phyloP scores from a whole-genome alignment of 1,139 yeast genomes.

The Taphrina confusa region DNA sequence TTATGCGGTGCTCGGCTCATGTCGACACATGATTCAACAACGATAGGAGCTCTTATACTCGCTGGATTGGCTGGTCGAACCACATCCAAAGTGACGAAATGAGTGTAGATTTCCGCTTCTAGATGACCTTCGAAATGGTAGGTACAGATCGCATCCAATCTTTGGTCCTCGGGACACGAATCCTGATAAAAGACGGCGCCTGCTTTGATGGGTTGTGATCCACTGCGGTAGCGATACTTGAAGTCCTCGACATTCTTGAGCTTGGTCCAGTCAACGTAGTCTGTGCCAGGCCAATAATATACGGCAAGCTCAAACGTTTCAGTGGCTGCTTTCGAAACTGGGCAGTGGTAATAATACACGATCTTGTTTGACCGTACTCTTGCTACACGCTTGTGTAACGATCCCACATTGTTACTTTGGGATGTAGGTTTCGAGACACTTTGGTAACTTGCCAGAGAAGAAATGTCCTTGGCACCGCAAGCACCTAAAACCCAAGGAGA shows the following conservation, averaged over 20 bases:
- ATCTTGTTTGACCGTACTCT: too few relatives aligned
- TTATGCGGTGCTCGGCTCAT: neutral
- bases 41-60: neutral
- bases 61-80: neutral
- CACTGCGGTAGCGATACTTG: neutral
- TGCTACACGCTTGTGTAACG: too few relatives aligned
- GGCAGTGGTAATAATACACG: neutral
- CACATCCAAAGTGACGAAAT: neutral
- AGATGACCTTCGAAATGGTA: slow-evolving; percentile 4
- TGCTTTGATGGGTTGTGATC: neutral
- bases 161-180: neutral
- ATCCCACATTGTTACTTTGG: too few relatives aligned
- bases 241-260: neutral
- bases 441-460: too few relatives aligned
- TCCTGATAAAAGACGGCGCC: neutral
- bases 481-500: too few relatives aligned
- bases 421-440: too few relatives aligned
- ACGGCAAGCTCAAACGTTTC: neutral
- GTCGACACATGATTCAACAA: neutral
- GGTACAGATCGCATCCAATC: neutral
- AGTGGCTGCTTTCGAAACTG: neutral
- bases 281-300: neutral
- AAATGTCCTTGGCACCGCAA: too few relatives aligned
- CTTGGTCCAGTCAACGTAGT: neutral
- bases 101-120: neutral